Evolutionary conservation across 768 basidiomycete species (phyloP), one percentile per base, ranked within the genome.

Genomic region (Boletus bicolor): DNA sequence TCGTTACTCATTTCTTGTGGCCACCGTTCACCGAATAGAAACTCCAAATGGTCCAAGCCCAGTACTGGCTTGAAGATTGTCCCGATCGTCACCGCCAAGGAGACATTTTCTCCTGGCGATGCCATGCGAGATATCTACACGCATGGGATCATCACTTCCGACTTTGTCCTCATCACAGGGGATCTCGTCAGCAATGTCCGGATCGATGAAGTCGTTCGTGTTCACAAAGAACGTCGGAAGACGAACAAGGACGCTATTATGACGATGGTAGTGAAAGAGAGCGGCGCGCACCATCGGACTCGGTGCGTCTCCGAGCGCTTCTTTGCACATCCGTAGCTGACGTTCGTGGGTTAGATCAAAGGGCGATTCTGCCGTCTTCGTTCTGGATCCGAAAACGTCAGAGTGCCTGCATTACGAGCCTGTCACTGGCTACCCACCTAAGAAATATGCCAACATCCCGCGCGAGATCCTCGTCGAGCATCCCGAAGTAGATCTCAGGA

Each of bases 71-170:
- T 95, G 69, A 89, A 85, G 72, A 92, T 95, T 60, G 82, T 87
- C 32, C 89, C 91, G 35, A 87, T 94, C 59, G 79, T 93, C 68
- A 91, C 89, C 9, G 87, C 90, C 49, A 91, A 90, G 67, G 86
- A 89, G 70, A 91, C 89, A 3, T 88, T 87, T 75, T 91, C 93
- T 7, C 86, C 89, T 0, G 93, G 93, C 5, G 93, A 94, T 72
- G 92, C 91, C 43, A 84, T 96, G 83, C 89, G 93, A 59, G 93
- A 95, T 71, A 88, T 96, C 67, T 95, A 97, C 74, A 88, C 88
- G 41, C 86, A 92, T 58, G 91, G 93, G 49, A 81, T 98, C 65
- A 87, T 97, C 66, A 89, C 92, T 4, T 82, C 82, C 59, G 95
- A 98, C 69, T 95, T 93, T 72, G 86, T 98, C 42, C 85, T 98